These are phyloP conservation scores for Suillus hirtellus DNA, from an alignment of 768 basidiomycete species.

Conservation along the genomic window DNA sequence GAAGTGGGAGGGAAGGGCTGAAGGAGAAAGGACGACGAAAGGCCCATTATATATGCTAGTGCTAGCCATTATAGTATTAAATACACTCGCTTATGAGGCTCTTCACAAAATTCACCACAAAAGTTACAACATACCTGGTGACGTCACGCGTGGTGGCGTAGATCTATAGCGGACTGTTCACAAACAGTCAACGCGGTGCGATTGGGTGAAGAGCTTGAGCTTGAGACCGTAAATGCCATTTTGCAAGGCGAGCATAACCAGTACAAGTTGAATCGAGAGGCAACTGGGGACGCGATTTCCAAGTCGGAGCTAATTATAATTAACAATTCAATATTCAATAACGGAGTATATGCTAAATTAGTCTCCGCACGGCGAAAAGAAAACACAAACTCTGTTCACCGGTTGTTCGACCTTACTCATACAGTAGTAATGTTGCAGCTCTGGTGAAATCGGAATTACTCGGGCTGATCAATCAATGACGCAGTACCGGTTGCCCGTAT, in stretches of 20 bases:
- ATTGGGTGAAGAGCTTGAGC: not conserved
- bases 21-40: not conserved
- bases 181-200: not conserved
- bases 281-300: not conserved
- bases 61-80: not conserved
- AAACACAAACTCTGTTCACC: not conserved
- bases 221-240: not conserved
- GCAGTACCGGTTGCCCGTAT: not conserved
- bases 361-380: not conserved
- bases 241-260: not conserved
- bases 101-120: conserved; percentile 5
- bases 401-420: not conserved
- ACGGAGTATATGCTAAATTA: not conserved
- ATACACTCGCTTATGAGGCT: conserved; percentile 3
- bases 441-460: not conserved
- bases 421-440: no score
- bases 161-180: not conserved
- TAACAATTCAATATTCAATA: not conserved
- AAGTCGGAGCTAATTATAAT: not conserved
- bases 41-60: conserved; percentile 8
- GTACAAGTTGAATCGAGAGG: not conserved
- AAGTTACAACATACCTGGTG: not conserved
- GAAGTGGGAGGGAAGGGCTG: not conserved
- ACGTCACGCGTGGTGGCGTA: not conserved
- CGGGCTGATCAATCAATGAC: not conserved